phyloP scores from a whole-genome alignment of 176 grass and related monocot species.

The Stipa capillata region DNA sequence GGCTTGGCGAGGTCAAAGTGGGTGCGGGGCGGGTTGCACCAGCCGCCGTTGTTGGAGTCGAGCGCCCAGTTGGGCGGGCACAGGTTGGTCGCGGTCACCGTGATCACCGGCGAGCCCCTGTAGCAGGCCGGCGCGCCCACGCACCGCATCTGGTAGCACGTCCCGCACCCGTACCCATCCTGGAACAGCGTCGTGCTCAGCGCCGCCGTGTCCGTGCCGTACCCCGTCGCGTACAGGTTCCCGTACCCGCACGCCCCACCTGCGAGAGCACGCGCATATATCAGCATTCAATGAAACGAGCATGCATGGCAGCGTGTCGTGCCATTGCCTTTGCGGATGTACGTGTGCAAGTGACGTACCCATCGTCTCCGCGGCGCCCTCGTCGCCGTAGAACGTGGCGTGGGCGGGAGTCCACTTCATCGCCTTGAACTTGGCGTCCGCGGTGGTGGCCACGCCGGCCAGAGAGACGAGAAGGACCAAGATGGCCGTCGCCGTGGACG shows the following conservation, averaged over 20 bases:
- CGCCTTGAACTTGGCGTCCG: conserved; percentile 43
- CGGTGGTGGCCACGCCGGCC: conserved; percentile 5
- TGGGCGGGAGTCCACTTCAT: conserved; percentile 52
- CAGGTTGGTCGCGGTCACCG: conserved; percentile 69
- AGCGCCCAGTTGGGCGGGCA: conserved; percentile 83
- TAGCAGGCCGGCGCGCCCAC: conserved; percentile 35
- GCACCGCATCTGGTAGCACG: conserved; percentile 78
- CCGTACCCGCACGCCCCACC: conserved; percentile 82
- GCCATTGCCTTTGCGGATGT: neutral
- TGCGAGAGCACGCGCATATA: neutral
- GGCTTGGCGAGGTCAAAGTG: conserved; percentile 90
- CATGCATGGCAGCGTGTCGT: neutral
- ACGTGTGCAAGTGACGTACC: conserved; percentile 14
- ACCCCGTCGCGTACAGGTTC: conserved; percentile 37
- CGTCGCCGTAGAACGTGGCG: conserved; percentile 86
- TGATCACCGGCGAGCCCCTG: conserved; percentile 51
- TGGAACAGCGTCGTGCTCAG: conserved; percentile 61
- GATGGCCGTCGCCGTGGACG: neutral
- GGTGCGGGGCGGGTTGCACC: conserved; percentile 81
- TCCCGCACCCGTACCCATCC: conserved; percentile 54
- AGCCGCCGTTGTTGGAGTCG: conserved; percentile 54
- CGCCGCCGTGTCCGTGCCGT: conserved; percentile 72
- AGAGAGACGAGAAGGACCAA: conserved; percentile 23
- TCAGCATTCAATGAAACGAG: neutral
- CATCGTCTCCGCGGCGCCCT: conserved; percentile 57